Conservation (phyloP, 306 rosid genomes). For the Pterocarpus macrocarpus region DNA sequence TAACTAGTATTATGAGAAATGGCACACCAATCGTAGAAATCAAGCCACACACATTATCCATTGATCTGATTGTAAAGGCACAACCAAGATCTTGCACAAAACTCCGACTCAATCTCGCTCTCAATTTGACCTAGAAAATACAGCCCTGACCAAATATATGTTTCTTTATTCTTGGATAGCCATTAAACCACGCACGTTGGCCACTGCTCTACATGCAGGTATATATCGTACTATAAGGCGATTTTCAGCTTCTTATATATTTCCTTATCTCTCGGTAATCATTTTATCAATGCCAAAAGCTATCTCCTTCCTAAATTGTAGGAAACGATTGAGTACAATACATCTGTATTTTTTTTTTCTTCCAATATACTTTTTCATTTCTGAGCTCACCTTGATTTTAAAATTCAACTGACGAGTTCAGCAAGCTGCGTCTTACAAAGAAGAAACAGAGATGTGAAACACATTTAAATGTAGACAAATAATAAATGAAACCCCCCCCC, state of each 20-base stretch:
- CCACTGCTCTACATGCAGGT: too few relatives aligned
- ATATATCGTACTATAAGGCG: too few relatives aligned
- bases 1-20: not conserved
- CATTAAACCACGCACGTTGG: too few relatives aligned
- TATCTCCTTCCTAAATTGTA: not conserved
- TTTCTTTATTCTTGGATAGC: too few relatives aligned
- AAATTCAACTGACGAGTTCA: not conserved
- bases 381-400: not conserved
- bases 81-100: too few relatives aligned
- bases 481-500: not conserved
- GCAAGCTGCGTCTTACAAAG: not conserved
- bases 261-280: too few relatives aligned
- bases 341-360: not conserved
- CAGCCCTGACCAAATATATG: too few relatives aligned
- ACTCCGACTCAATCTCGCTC: too few relatives aligned
- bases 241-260: too few relatives aligned
- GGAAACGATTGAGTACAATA: not conserved
- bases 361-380: not conserved
- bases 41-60: not conserved
- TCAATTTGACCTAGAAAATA: too few relatives aligned
- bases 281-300: too few relatives aligned
- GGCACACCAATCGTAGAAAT: constrained; percentile 3
- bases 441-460: not conserved
- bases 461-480: not conserved
- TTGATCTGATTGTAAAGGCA: constrained; percentile 5